phyloP scores from a whole-genome alignment of 768 basidiomycete genomes.

The Pleurotus djamor region DNA sequence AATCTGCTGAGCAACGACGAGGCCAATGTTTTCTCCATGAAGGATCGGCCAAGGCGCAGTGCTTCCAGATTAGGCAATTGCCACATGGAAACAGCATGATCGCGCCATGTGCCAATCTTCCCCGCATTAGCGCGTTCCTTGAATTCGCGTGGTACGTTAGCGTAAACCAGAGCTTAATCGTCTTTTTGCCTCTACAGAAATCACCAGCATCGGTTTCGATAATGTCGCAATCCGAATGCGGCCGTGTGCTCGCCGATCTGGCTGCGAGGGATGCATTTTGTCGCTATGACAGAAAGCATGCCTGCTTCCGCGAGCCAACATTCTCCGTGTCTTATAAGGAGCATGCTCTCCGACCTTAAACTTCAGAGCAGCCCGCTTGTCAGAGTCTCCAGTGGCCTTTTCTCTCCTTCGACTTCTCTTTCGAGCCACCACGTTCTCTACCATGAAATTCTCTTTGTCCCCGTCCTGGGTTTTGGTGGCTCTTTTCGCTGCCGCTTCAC shows the following conservation, averaged over 20 bases:
- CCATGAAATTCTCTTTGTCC: slow-evolving; percentile 8
- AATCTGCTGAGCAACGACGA: not conserved
- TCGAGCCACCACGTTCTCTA: slow-evolving; percentile 7
- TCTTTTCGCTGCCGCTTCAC: slow-evolving; percentile 21
- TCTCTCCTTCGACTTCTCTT: not conserved
- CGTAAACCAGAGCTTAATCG: not conserved
- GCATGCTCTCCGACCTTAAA: not conserved
- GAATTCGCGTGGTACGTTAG: slow-evolving; percentile 1
- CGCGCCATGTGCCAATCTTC: not conserved
- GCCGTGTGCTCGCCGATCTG: not conserved
- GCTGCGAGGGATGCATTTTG: not conserved
- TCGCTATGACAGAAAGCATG: slow-evolving; percentile 9
- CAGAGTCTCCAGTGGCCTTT: slow-evolving; percentile 1
- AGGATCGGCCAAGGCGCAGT: not conserved
- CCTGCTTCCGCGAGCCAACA: slow-evolving; percentile 4
- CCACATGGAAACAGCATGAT: not conserved
- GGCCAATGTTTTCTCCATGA: not conserved
- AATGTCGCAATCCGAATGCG: not conserved
- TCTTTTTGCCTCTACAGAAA: not conserved
- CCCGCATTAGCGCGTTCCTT: slow-evolving; percentile 2
- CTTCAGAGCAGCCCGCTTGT: slow-evolving; percentile 4
- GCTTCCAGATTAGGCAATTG: not conserved
- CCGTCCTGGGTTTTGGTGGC: slow-evolving; percentile 17
- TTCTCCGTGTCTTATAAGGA: slow-evolving; percentile 6
- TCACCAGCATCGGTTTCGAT: slow-evolving; percentile 1